These are phyloP conservation scores for Ogataea wickerhamii DNA, from an alignment of 805 yeast species.

Conservation along the genomic window DNA sequence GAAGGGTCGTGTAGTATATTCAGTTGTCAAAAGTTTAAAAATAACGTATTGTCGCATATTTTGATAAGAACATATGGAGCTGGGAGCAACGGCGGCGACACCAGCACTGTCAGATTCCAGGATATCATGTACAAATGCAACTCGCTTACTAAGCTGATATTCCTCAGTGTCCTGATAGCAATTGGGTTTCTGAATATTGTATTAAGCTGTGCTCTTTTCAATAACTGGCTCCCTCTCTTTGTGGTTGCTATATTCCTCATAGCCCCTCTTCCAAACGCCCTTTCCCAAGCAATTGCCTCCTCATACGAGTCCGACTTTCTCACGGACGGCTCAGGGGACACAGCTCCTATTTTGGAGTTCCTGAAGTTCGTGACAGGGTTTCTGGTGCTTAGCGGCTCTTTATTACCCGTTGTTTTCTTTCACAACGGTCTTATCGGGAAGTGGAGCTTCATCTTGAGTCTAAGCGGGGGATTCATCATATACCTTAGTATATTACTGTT, in stretches of 20 bases:
- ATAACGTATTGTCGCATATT: too few relatives aligned
- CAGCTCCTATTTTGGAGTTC: slow-evolving; percentile 26
- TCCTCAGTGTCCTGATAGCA: slow-evolving; percentile 72
- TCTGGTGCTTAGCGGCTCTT: slow-evolving; percentile 32
- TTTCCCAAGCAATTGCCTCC: slow-evolving; percentile 23
- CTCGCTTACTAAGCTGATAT: slow-evolving; percentile 73
- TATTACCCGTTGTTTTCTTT: slow-evolving; percentile 31
- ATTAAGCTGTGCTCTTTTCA: slow-evolving; percentile 79
- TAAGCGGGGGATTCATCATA: slow-evolving; percentile 78
- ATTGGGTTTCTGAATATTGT: slow-evolving; percentile 87
- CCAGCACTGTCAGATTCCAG: slow-evolving; percentile 3
- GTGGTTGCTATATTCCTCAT: slow-evolving; percentile 41
- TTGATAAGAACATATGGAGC: too few relatives aligned
- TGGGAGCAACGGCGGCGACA: too few relatives aligned
- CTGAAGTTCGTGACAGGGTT: slow-evolving; percentile 33
- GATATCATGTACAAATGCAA: slow-evolving; percentile 28
- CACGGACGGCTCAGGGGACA: slow-evolving; percentile 22
- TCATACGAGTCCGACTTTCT: slow-evolving; percentile 31
- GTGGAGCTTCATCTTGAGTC: slow-evolving; percentile 53
- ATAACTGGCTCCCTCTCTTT: slow-evolving; percentile 86
- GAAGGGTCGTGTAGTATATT: too few relatives aligned
- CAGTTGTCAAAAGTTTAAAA: too few relatives aligned
- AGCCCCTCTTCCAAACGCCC: slow-evolving; percentile 36
- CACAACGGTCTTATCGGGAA: slow-evolving; percentile 28
- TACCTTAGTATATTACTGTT: slow-evolving; percentile 81